These are phyloP conservation scores for Apocynum venetum DNA, from an alignment of 257 asterid species.

Conservation along the genomic window DNA sequence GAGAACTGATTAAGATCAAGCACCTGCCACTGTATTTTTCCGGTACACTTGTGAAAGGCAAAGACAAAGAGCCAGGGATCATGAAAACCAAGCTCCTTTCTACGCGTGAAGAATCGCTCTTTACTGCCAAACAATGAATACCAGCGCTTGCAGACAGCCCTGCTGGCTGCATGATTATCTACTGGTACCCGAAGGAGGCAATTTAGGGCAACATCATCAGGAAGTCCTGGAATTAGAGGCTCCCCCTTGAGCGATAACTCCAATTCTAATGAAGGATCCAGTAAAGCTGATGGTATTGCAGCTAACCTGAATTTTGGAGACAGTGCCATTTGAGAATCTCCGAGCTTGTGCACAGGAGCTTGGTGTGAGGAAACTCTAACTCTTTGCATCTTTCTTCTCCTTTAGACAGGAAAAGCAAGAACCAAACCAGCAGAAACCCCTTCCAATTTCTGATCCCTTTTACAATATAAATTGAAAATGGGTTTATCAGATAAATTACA, in stretches of 20 bases:
- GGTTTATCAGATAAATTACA: background rate
- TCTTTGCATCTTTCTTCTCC: constrained; percentile 24
- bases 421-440: background rate
- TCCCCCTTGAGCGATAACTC: constrained; percentile 48
- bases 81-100: constrained; percentile 72
- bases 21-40: constrained; percentile 85
- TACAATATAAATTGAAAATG: background rate
- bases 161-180: constrained; percentile 43
- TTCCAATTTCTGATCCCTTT: background rate
- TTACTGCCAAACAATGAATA: constrained; percentile 65
- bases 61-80: constrained; percentile 92
- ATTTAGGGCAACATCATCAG: constrained; percentile 84
- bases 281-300: constrained; percentile 40
- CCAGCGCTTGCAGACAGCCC: constrained; percentile 75
- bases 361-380: constrained; percentile 75
- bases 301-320: constrained; percentile 77
- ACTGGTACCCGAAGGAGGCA: constrained; percentile 91
- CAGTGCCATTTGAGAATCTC: constrained; percentile 81
- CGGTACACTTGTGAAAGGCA: constrained; percentile 76
- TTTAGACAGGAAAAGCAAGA: background rate
- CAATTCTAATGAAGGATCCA: constrained; percentile 45
- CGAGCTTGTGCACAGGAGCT: constrained; percentile 75
- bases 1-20: constrained; percentile 56
- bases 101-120: constrained; percentile 62
- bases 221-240: constrained; percentile 81